Evolutionary conservation across 352 stramenopile genomes (phyloP), one percentile per base, ranked within the genome.

Genomic region (Phytopythium vexans): DNA sequence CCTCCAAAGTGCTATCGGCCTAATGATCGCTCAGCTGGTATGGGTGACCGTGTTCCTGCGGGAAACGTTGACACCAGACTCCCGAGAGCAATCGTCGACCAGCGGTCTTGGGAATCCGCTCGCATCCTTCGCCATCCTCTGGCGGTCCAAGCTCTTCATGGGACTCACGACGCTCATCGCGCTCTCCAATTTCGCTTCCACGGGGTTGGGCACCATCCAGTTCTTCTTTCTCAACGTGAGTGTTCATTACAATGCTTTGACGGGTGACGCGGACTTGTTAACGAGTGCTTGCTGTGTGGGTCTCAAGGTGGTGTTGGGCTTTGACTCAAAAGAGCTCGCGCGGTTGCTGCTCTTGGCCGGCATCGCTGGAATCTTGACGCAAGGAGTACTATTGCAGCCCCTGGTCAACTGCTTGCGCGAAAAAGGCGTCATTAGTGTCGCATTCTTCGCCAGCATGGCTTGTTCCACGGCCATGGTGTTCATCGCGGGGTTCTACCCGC

Each of bases 181-280:
- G 10, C 58, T 90, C 48, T 88, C 78, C 27, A 77, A 43, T 5
- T 92, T 90, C 39, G 74, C 82, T 8, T 56, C 62, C 38, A 77
- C 70, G n/a, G 79, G 77, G 4, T 59, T 81, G 46, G 72, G 64
- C 32, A 72, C 86, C 45, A 88, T 88, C 50, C 74, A 76, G 34
- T 63, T 79, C 16, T 92, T 86, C 64, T 90, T 76, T 54, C 62
- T 92, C 11, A 92, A 92, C 48, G 75, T 84, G 48, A 51, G 64
- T 58, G 21, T 2, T 27, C 21, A 27, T 27, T 27, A 27, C 21
- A 27, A 27, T 27, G 21, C 21, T 27, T 27, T 27, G 21, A 27
- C 21, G 21, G 21, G 21, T 27, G 21, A 27, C 21, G 6, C 42
- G 15, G 6, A 15, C 16, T 4, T 16, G 35, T 12, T 37, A 36